phyloP scores from a whole-genome alignment of 805 yeast genomes.

The Saccharomycopsis malanga region DNA sequence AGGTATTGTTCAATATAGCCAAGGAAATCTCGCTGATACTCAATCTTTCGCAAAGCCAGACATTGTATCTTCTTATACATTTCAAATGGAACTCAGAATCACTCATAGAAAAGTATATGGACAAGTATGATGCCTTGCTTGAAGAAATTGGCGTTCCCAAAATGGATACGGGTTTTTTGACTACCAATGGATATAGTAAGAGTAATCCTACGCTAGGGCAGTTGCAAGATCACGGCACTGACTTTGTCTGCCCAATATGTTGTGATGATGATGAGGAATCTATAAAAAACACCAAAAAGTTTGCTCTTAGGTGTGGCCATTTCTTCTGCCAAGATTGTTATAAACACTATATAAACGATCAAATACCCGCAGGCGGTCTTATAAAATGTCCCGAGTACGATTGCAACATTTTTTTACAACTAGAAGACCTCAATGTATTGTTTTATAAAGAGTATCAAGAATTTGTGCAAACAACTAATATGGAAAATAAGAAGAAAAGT shows the following conservation, averaged over 20 bases:
- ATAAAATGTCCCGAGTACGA: slow-evolving; percentile 63
- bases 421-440: slow-evolving; percentile 34
- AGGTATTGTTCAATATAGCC: slow-evolving; percentile 27
- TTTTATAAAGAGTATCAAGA: slow-evolving; percentile 15
- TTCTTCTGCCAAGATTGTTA: slow-evolving; percentile 67
- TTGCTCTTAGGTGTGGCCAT: slow-evolving; percentile 56
- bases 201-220: slow-evolving; percentile 13
- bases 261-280: slow-evolving; percentile 57
- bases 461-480: too few relatives aligned
- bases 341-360: slow-evolving; percentile 45
- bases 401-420: slow-evolving; percentile 40
- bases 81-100: slow-evolving; percentile 56
- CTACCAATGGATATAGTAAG: not conserved
- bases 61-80: slow-evolving; percentile 39
- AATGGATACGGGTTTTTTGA: not conserved
- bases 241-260: slow-evolving; percentile 56
- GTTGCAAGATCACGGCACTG: not conserved
- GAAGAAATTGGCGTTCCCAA: slow-evolving; percentile 29
- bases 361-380: slow-evolving; percentile 35
- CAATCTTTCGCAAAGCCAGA: slow-evolving; percentile 33
- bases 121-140: slow-evolving; percentile 33
- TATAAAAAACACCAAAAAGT: slow-evolving; percentile 31
- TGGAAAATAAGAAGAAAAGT: not conserved
- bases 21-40: slow-evolving; percentile 32
- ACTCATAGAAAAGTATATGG: slow-evolving; percentile 49